A percentile compares a stretch with the other conserved stretches of the same genome.
Evolutionary conservation across 345 rosid species (phyloP).

Genomic region (Viola odorata): DNA sequence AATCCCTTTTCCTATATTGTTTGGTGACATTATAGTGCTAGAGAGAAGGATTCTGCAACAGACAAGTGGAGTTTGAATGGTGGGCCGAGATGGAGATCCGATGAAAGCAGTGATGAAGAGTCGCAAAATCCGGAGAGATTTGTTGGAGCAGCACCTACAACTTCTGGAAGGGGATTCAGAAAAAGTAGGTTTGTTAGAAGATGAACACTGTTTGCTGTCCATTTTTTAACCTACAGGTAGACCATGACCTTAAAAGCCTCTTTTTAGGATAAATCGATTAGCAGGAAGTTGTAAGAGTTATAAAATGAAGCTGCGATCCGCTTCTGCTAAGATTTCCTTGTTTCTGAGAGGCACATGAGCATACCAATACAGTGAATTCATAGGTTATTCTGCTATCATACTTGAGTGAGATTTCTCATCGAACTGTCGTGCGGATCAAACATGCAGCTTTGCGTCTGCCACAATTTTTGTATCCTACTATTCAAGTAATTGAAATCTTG

Average conservation of each 20-base stretch:
- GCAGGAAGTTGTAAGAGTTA: constrained; percentile 3
- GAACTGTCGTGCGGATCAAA: no score
- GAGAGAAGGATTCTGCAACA: constrained; percentile 27
- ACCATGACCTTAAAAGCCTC: background rate
- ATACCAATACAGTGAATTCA: background rate
- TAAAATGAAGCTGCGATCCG: background rate
- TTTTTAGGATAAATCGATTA: background rate
- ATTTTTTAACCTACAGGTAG: background rate
- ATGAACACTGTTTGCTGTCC: constrained; percentile 13
- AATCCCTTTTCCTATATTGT: no score
- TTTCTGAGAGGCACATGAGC: constrained; percentile 13
- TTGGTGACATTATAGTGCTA: constrained; percentile 27
- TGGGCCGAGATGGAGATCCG: constrained; percentile 82
- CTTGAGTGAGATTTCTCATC: no score
- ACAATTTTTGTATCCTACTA: no score
- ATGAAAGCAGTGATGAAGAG: constrained; percentile 77
- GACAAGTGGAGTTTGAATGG: constrained; percentile 34
- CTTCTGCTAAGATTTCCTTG: background rate
- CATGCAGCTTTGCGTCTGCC: no score
- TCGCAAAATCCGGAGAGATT: constrained; percentile 25
- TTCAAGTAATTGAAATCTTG: no score
- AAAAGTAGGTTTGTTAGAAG: constrained; percentile 62
- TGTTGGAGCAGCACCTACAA: constrained; percentile 26
- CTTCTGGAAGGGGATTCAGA: constrained; percentile 40
- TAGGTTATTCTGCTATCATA: background rate